phyloP scores from a whole-genome alignment of 495 filamentous ascomycete genomes.

The Durotheca rogersii region DNA sequence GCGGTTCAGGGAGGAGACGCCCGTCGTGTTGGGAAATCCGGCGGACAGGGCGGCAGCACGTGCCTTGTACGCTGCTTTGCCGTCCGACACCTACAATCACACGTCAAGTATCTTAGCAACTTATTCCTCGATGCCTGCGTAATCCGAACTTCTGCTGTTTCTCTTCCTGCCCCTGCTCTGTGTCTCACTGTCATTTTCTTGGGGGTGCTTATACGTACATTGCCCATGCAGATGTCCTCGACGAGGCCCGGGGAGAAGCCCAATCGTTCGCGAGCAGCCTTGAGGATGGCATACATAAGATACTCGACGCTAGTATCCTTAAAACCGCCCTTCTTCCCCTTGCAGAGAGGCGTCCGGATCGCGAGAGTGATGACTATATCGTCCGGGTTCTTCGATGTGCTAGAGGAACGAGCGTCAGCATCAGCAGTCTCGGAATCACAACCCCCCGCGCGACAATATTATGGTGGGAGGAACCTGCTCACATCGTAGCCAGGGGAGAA shows the following conservation, averaged over 20 bases:
- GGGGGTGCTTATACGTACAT: conserved; percentile 59
- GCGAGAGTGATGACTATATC: conserved; percentile 92
- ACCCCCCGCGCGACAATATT: no score
- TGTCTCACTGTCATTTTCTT: no score
- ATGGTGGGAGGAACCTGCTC: no score
- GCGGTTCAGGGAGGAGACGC: conserved; percentile 80
- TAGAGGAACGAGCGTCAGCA: conserved; percentile 39
- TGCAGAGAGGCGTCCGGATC: conserved; percentile 75
- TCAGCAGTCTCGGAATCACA: background rate
- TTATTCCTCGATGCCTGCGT: background rate
- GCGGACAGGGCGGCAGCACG: conserved; percentile 87
- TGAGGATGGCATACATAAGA: conserved; percentile 73
- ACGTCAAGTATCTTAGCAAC: background rate
- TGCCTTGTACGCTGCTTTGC: conserved; percentile 84
- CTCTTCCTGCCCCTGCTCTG: no score
- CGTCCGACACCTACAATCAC: conserved; percentile 70
- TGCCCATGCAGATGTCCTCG: conserved; percentile 91
- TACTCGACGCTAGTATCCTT: conserved; percentile 93
- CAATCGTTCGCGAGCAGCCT: conserved; percentile 71
- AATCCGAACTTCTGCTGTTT: no score
- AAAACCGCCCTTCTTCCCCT: conserved; percentile 80
- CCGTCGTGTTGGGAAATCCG: conserved; percentile 88
- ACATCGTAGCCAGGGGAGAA: conserved; percentile 74
- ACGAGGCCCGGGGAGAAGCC: conserved; percentile 79
- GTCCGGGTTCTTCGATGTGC: conserved; percentile 90